phyloP scores from a whole-genome alignment of 164 flowering plant species.

The Chimonanthus praecox region DNA sequence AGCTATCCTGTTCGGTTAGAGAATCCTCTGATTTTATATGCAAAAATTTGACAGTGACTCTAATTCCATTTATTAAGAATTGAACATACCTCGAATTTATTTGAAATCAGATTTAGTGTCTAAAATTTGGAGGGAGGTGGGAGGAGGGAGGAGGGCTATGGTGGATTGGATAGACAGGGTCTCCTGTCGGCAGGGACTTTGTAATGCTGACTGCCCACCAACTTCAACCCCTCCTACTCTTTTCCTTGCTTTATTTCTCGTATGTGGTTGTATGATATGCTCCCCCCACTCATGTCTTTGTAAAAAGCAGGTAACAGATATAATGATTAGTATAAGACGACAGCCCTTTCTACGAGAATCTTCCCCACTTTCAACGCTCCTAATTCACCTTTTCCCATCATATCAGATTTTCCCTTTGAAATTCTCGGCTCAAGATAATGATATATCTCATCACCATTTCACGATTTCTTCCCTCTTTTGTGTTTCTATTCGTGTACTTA shows the following conservation, averaged over 20 bases:
- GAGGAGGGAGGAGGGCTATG: neutral
- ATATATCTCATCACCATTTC: neutral
- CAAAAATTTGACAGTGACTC: neutral
- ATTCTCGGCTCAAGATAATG: neutral
- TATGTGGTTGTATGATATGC: neutral
- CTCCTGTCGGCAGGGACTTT: constrained; percentile 36
- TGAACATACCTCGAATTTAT: too few relatives aligned
- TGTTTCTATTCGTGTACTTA: neutral
- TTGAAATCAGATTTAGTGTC: too few relatives aligned
- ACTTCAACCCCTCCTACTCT: constrained; percentile 12
- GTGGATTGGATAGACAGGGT: constrained; percentile 26
- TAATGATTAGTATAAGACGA: constrained; percentile 6
- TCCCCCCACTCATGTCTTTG: constrained; percentile 10
- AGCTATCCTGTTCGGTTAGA: rapidly evolving
- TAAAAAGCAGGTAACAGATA: neutral
- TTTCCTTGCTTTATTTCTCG: neutral
- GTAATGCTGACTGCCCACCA: constrained; percentile 45
- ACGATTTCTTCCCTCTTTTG: neutral
- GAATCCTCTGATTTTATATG: neutral
- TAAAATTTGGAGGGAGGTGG: too few relatives aligned
- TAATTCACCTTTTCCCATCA: neutral
- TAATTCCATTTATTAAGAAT: too few relatives aligned
- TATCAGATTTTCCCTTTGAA: neutral
- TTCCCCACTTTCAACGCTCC: constrained; percentile 3
- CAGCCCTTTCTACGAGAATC: constrained; percentile 8